Base-by-base conservation (phyloP, 805 yeast genomes). In the Blastobotrys terrestris region DNA sequence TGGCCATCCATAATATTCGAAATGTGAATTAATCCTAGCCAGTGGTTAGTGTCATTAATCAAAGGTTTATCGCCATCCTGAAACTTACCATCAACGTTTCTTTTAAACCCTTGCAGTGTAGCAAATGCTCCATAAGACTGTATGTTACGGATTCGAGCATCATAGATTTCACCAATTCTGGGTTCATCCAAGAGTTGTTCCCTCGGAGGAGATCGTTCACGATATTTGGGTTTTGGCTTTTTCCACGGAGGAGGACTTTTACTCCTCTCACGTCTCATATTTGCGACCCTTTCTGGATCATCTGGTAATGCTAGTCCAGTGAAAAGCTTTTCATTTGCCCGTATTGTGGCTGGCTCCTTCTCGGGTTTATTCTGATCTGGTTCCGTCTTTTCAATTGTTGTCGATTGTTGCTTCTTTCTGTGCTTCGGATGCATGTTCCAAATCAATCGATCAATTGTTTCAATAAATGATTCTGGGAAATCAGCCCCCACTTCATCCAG, bases 71-170 rank as follows among this genome's bases (percentile, higher is more conserved):
- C 35, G 11, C 18, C 13, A n/a, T n/a, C n/a, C n/a, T n/a, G n/a
- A 15, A 5, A 45, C 48, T 39, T 20, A 52, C 95, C 96, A 60
- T 72, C 81, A 18, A 65, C 64, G 20, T 56, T 57, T 13, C 63
- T 62, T 41, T 61, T 53, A 1, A 73, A 61, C 0, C 75, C 79
- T 3, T 66, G 57, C 1, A 91, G 64, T 7, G 78, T 67, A 0
- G 89, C 77, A 63, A 91, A 92, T 0, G 89, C 95, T 0, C 98
- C 97, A 67, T 81, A 91, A 1, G 77, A 66, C 44, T 81, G 80
- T 1, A 87, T 60, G 45, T 78, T 79, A 46, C 73, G 74, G 2
- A 92, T 84, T 21, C 58, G 67, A 0, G 95, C 97, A 26, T 66
- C 67, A 59, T 84, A 83, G 0, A 87, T 69, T 20, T 73, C 66